Conservation (phyloP, 2,329 filamentous ascomycete genomes). For the Fusarium sambucinum region DNA sequence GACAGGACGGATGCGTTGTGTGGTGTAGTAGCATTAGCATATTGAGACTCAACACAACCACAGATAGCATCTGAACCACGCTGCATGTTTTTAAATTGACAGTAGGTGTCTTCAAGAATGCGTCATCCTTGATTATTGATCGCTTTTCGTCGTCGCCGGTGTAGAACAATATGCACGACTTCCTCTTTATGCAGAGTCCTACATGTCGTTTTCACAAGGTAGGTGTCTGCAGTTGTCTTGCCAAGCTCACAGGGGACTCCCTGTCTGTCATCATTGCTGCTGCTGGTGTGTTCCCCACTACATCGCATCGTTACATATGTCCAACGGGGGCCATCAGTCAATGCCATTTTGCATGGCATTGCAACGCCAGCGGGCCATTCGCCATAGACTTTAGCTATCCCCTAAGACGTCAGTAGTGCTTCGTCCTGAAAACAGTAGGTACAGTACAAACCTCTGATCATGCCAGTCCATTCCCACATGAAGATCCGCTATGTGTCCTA, state of each 20-base stretch:
- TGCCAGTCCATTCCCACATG: constrained; percentile 47
- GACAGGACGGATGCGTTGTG: constrained; percentile 6
- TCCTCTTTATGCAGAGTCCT: constrained; percentile 18
- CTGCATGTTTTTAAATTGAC: neutral
- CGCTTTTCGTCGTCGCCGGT: neutral
- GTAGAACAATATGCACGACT: constrained; percentile 21
- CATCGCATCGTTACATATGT: constrained; percentile 45
- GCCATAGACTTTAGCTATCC: constrained; percentile 46
- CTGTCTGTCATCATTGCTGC: constrained; percentile 47
- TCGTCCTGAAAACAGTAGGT: constrained; percentile 42
- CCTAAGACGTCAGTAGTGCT: constrained; percentile 44
- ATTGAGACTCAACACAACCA: constrained; percentile 31
- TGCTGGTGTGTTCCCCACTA: constrained; percentile 38
- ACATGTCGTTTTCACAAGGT: constrained; percentile 16
- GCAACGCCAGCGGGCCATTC: constrained; percentile 48
- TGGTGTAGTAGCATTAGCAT: constrained; percentile 21
- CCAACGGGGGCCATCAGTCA: constrained; percentile 45
- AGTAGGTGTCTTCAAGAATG: constrained; percentile 1
- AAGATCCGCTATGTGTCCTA: constrained; percentile 42
- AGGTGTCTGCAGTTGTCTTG: constrained; percentile 38
- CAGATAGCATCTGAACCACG: constrained; percentile 16
- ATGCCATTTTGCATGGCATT: constrained; percentile 48
- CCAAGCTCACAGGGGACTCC: constrained; percentile 45
- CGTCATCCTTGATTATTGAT: neutral
- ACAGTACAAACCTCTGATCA: constrained; percentile 47